These are phyloP conservation scores for Aspergillus quadricinctus DNA, from an alignment of 2,329 filamentous ascomycete genomes.

Conservation along the genomic window DNA sequence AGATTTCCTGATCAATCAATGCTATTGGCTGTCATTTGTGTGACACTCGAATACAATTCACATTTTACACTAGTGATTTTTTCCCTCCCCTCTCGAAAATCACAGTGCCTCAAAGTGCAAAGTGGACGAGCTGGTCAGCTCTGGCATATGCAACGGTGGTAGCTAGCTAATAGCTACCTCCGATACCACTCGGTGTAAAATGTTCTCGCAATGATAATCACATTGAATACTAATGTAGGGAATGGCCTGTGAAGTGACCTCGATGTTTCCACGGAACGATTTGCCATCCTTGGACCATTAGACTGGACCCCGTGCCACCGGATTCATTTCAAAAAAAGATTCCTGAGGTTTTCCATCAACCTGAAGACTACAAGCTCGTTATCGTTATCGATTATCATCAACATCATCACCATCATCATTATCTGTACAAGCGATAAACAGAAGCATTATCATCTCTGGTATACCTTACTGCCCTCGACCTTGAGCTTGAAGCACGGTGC, in stretches of 20 bases:
- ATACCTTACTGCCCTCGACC: neutral
- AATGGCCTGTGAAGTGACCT: neutral
- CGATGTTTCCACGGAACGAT: neutral
- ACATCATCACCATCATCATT: neutral
- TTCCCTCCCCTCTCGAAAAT: neutral
- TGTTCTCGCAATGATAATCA: neutral
- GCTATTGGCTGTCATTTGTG: neutral
- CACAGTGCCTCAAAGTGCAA: neutral
- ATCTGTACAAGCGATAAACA: neutral
- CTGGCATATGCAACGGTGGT: neutral
- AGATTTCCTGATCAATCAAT: neutral
- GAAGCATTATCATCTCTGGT: neutral
- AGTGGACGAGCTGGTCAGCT: too few species aligned
- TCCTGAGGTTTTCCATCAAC: neutral
- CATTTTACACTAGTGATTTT: neutral
- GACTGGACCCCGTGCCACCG: neutral
- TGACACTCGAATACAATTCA: neutral
- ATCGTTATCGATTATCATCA: neutral
- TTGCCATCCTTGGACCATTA: neutral
- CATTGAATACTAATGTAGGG: too few species aligned
- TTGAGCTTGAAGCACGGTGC: neutral
- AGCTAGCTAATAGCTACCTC: neutral
- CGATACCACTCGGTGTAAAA: neutral
- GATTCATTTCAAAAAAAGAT: neutral
- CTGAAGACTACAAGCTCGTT: neutral